phyloP scores from a whole-genome alignment of 1,284 basidiomycete species.

The Pterula multifida region DNA sequence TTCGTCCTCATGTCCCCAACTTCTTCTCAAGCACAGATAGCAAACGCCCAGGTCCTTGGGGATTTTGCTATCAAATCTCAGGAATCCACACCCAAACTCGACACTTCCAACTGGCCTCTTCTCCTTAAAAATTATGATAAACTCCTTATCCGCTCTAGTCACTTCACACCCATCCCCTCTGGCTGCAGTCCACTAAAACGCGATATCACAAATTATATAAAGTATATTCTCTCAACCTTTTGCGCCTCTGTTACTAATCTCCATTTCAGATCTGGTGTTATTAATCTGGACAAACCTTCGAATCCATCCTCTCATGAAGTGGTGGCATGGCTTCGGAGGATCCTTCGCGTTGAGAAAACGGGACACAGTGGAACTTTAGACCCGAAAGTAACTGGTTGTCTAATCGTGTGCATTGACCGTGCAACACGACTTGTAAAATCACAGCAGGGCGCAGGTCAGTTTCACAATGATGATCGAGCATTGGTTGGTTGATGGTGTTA shows the following conservation, averaged over 20 bases:
- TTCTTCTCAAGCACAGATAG: constrained; percentile 55
- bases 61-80: constrained; percentile 83
- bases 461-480: not conserved
- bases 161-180: constrained; percentile 95
- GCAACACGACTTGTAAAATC: constrained; percentile 99
- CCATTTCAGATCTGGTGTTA: constrained; percentile 76
- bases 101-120: constrained; percentile 96
- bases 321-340: constrained; percentile 96
- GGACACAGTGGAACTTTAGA: constrained; percentile 97
- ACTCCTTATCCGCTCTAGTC: constrained; percentile 84
- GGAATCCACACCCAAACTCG: constrained; percentile 60
- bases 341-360: constrained; percentile 94
- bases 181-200: constrained; percentile 90
- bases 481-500: not conserved
- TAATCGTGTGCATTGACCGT: constrained; percentile 98
- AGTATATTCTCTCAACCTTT: constrained; percentile 32
- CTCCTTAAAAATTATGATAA: constrained; percentile 99
- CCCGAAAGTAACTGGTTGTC: constrained; percentile 97
- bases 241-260: constrained; percentile 5
- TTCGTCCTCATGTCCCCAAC: constrained; percentile 31
- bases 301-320: constrained; percentile 99
- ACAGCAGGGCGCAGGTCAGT: constrained; percentile 85
- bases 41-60: constrained; percentile 57
- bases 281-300: constrained; percentile 99
- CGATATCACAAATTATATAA: constrained; percentile 84